These are phyloP conservation scores for Phanerochaete sordida DNA, from an alignment of 768 basidiomycete genomes.

Conservation along the genomic window DNA sequence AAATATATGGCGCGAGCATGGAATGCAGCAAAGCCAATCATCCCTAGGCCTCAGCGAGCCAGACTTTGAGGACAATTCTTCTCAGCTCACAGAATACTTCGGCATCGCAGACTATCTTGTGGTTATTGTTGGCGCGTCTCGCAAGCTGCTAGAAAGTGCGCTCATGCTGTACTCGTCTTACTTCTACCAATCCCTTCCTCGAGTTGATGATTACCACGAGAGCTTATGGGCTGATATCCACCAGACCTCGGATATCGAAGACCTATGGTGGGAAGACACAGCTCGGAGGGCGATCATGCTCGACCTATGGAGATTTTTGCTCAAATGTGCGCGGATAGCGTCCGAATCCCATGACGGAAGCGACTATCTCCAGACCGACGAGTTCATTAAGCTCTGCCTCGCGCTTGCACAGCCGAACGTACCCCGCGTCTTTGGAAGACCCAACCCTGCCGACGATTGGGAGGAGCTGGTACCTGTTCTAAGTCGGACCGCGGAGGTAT, in stretches of 20 bases:
- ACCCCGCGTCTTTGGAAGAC: background rate
- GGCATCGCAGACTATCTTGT: no score
- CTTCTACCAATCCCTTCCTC: no score
- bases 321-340: background rate
- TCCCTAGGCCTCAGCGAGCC: no score
- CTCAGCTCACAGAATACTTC: no score
- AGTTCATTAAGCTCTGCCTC: background rate
- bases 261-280: background rate
- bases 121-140: no score
- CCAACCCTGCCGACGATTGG: background rate
- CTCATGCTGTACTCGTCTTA: no score
- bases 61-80: no score
- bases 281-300: background rate
- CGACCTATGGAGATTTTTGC: background rate
- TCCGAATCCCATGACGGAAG: background rate
- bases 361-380: background rate
- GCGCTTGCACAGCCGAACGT: background rate
- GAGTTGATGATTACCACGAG: no score
- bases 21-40: no score
- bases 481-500: background rate
- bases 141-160: no score
- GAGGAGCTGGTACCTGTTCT: background rate
- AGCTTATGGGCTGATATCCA: background rate
- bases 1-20: no score
- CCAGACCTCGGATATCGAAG: background rate